Evolutionary conservation across 306 rosid species (phyloP).

Genomic region (Quercus engelmannii): DNA sequence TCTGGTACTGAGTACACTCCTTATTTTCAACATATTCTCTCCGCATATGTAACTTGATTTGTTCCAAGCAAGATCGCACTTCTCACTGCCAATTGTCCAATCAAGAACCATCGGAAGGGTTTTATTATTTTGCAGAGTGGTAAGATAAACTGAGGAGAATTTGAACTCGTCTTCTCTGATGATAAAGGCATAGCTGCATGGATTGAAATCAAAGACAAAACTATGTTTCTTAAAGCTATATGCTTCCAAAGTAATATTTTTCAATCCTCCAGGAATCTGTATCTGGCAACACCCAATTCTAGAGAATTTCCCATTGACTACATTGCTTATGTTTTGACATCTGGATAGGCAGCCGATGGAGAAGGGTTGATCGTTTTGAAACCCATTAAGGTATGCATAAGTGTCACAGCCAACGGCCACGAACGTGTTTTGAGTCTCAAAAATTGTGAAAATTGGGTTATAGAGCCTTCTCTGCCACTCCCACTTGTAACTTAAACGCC

Average conservation of each 20-base stretch:
- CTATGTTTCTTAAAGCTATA: not conserved
- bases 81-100: slow-evolving; percentile 12
- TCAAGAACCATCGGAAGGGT: not conserved
- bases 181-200: slow-evolving; percentile 20
- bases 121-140: not conserved
- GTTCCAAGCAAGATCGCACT: not conserved
- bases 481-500: no score
- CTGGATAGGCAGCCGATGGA: no score
- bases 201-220: slow-evolving; percentile 6
- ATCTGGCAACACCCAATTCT: slow-evolving; percentile 18
- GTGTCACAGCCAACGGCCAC: slow-evolving; percentile 28
- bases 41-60: no score
- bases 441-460: not conserved
- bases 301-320: not conserved
- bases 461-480: no score
- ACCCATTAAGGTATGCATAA: not conserved
- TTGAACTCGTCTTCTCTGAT: not conserved
- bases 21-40: no score
- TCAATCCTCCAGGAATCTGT: not conserved
- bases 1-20: no score
- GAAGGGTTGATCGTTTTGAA: no score
- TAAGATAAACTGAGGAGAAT: not conserved
- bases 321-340: no score
- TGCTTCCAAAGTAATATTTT: not conserved
- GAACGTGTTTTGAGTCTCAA: slow-evolving; percentile 21